Evolutionary conservation across 495 filamentous ascomycete species (phyloP), one percentile per base, ranked within the genome.

Genomic region (Astrocystis sublimbata): DNA sequence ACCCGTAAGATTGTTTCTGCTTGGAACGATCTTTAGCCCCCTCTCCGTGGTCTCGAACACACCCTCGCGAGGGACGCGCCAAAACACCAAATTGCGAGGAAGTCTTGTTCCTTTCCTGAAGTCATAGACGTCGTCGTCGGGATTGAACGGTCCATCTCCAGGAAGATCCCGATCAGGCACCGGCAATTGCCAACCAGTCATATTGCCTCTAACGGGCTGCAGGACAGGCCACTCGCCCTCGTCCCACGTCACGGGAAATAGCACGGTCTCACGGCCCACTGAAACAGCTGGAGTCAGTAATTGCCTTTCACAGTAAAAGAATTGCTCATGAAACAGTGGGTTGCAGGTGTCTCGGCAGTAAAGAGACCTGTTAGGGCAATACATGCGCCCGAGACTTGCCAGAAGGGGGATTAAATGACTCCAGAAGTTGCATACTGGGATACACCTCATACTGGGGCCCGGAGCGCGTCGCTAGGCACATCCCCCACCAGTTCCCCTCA

Each of bases 181-280:
- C 15, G 79, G 79, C 8, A 80, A 62, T 9, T 66, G 42, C 74
- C 74, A 75, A 13, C 79, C 76, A 47, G 26, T 71, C 76, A 81
- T 79, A 1, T 49, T 45, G 42, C 80, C 81, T 35, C 71, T 49
- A 51, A 84, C 78, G 2, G 72, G 75, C 42, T 75, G 51, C 28
- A 78, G 54, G 26, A 78, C 58, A 0, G 80, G 79, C 74, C 73
- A 80, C 40, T 74, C 66, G 21, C 74, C 79, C 15, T 71, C 61
- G 0, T 72, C 58, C 85, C 83, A 88, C 3, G 71, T 76, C 1
- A 79, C 83, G 0, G 79, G 73, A 43, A 75, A 75, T 10, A 88
- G 68, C 7, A 85, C 76, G 1, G 80, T 76, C 67, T 87, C 85
- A 5, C 85, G 72, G 7, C 85, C 84, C 83, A 87, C 83, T 8